phyloP scores from a whole-genome alignment of 2,329 filamentous ascomycete genomes.

The Pseudocercospora macadamiae region DNA sequence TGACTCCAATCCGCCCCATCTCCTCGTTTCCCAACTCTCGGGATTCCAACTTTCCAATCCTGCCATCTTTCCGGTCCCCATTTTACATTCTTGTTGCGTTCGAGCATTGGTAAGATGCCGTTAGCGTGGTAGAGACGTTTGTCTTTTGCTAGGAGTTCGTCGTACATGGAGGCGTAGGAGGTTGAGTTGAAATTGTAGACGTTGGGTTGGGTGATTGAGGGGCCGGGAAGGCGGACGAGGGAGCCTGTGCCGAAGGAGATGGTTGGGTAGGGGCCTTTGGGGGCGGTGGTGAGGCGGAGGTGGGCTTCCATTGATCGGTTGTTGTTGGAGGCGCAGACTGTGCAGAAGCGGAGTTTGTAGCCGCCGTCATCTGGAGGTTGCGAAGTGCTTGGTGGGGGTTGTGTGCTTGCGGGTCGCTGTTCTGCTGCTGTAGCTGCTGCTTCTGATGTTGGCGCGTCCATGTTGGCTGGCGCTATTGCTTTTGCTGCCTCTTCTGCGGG shows the following conservation, averaged over 20 bases:
- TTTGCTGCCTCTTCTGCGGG: slow-evolving; percentile 44
- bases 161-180: slow-evolving; percentile 92
- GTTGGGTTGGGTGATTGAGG: slow-evolving; percentile 89
- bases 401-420: slow-evolving; percentile 35
- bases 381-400: slow-evolving; percentile 18
- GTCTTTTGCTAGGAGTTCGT: slow-evolving; percentile 85
- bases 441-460: background rate
- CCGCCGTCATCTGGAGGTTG: slow-evolving; percentile 45
- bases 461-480: background rate
- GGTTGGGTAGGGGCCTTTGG: slow-evolving; percentile 69
- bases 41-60: slow-evolving; percentile 89
- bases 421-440: background rate
- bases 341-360: slow-evolving; percentile 95
- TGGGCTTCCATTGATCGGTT: slow-evolving; percentile 99
- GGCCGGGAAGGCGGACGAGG: slow-evolving; percentile 88
- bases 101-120: slow-evolving; percentile 93
- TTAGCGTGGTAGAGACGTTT: slow-evolving; percentile 85
- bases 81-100: slow-evolving; percentile 88
- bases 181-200: slow-evolving; percentile 98
- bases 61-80: slow-evolving; percentile 97
- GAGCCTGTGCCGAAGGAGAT: slow-evolving; percentile 98
- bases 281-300: slow-evolving; percentile 78
- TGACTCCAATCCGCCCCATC: slow-evolving; percentile 54
- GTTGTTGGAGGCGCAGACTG: slow-evolving; percentile 98
- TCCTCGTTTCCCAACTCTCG: slow-evolving; percentile 68